Percentiles rank a stretch among this genome's conserved stretches.
phyloP scores from a whole-genome alignment of 2,329 filamentous ascomycete species.

The Apiospora saccharicola region DNA sequence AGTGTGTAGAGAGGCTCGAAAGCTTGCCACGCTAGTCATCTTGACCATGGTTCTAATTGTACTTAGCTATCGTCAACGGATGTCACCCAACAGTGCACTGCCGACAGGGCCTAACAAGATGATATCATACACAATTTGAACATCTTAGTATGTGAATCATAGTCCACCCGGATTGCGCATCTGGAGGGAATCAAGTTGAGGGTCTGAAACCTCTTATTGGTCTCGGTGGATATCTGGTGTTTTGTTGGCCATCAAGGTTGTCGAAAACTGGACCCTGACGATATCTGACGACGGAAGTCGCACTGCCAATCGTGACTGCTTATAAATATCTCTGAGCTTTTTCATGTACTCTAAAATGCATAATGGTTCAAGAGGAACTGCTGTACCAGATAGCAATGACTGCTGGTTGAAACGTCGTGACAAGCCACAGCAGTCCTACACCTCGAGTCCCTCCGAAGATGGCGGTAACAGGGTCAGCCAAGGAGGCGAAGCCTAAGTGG shows the following conservation, averaged over 20 bases:
- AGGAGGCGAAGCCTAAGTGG: neutral
- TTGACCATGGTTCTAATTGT: too few species aligned
- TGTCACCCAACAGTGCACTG: neutral
- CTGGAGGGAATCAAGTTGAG: neutral
- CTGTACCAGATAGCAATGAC: too few species aligned
- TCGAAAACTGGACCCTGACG: neutral
- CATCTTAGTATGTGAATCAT: too few species aligned
- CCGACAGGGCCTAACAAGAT: neutral
- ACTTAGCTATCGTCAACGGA: neutral
- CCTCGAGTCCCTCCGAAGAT: neutral
- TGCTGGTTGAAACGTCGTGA: neutral
- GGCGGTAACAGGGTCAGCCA: neutral
- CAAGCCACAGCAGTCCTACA: neutral
- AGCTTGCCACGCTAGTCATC: too few species aligned
- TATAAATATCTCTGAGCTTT: neutral
- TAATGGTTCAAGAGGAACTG: too few species aligned
- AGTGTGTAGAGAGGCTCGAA: too few species aligned
- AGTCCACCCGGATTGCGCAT: neutral
- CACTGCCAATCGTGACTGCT: neutral
- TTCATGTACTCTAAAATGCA: neutral
- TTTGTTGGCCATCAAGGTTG: conserved; percentile 19
- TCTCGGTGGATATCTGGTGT: neutral
- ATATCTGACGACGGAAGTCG: neutral
- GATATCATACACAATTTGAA: neutral
- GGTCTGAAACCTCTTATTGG: neutral